A percentile compares a stretch with the other conserved stretches of the same genome.
phyloP scores from a whole-genome alignment of 805 yeast genomes.

The Ogataea minuta region DNA sequence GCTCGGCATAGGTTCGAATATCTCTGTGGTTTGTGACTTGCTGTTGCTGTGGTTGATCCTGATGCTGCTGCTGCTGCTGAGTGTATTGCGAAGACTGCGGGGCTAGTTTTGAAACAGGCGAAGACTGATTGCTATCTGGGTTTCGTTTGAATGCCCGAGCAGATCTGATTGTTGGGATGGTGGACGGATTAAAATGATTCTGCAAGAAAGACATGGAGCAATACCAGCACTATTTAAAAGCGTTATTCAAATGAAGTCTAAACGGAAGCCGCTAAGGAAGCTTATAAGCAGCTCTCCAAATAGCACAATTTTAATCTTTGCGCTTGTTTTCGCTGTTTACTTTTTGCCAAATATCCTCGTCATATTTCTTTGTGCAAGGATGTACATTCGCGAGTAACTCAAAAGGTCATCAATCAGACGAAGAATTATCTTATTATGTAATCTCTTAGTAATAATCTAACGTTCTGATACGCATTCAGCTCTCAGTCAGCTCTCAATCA shows the following conservation, averaged over 20 bases:
- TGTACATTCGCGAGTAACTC: too few relatives aligned
- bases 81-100: constrained; percentile 14
- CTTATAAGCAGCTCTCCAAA: not conserved
- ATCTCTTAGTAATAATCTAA: too few relatives aligned
- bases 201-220: constrained; percentile 29
- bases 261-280: not conserved
- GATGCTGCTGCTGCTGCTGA: constrained; percentile 13
- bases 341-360: constrained; percentile 15
- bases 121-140: constrained; percentile 25
- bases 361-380: not conserved
- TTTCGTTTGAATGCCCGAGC: constrained; percentile 35
- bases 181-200: constrained; percentile 30
- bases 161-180: constrained; percentile 36
- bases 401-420: too few relatives aligned
- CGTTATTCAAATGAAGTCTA: not conserved
- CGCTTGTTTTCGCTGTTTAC: constrained; percentile 19
- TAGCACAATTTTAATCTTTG: constrained; percentile 3
- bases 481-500: too few relatives aligned
- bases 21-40: constrained; percentile 53
- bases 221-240: not conserved
- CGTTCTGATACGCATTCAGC: too few relatives aligned
- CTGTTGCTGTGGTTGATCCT: constrained; percentile 14
- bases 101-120: constrained; percentile 23
- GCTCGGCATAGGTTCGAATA: constrained; percentile 86
- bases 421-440: too few relatives aligned